Percentiles rank a stretch among this genome's conserved stretches.
phyloP scores from a whole-genome alignment of 2,329 filamentous ascomycete species.

The Venturia asperata region DNA sequence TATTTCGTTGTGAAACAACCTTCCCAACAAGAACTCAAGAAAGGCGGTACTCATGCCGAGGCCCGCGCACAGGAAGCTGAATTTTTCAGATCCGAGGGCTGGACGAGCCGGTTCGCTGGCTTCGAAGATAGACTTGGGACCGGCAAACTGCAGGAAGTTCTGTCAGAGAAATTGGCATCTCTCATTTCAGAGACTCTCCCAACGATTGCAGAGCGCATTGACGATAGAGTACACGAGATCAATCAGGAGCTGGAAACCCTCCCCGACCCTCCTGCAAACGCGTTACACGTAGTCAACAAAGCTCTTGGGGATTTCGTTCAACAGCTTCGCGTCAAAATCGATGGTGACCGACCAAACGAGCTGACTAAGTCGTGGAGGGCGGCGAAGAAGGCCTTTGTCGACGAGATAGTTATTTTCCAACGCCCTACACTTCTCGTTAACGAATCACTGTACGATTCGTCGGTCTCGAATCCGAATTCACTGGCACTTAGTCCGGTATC shows the following conservation, averaged over 20 bases:
- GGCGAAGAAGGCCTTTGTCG: constrained; percentile 7
- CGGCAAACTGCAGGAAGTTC: constrained; percentile 39
- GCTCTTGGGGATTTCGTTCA: constrained; percentile 53
- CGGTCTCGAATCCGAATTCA: neutral
- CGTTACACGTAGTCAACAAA: constrained; percentile 57
- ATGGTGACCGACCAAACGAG: constrained; percentile 40
- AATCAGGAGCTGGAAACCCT: constrained; percentile 49
- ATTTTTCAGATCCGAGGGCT: constrained; percentile 44
- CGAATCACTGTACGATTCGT: neutral
- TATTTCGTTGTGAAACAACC: constrained; percentile 71
- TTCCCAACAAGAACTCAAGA: constrained; percentile 44
- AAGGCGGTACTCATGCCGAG: constrained; percentile 36
- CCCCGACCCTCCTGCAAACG: constrained; percentile 61
- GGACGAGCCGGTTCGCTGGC: constrained; percentile 36
- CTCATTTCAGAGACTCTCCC: constrained; percentile 40
- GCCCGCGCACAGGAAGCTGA: constrained; percentile 44
- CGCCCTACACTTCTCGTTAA: constrained; percentile 10
- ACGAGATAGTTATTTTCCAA: constrained; percentile 4
- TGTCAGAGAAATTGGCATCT: constrained; percentile 44
- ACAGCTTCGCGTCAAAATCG: constrained; percentile 47
- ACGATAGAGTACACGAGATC: constrained; percentile 45
- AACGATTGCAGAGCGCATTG: constrained; percentile 38
- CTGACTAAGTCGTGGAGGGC: constrained; percentile 8
- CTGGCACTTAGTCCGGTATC: neutral
- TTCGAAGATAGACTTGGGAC: constrained; percentile 48